These are phyloP conservation scores for Prunus dulcis DNA, from an alignment of 306 rosid species.

Conservation along the genomic window DNA sequence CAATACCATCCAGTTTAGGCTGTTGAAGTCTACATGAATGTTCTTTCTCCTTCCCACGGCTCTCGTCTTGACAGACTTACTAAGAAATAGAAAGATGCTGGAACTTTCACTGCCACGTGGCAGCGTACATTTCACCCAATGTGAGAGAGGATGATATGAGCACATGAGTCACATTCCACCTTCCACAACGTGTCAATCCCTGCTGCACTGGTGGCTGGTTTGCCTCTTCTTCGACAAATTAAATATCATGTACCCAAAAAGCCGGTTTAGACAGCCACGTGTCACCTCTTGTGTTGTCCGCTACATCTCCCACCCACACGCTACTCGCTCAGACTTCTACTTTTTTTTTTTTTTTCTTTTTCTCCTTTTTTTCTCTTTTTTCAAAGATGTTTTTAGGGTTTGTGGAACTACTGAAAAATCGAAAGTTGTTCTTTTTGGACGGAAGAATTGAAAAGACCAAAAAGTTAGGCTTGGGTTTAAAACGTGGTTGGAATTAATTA, in stretches of 20 bases:
- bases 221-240: neutral
- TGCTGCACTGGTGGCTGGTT: neutral
- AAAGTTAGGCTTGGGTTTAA: neutral
- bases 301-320: neutral
- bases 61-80: too few relatives aligned
- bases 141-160: too few relatives aligned
- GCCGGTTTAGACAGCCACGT: neutral
- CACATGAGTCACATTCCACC: neutral
- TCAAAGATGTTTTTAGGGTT: neutral
- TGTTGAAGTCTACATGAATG: too few relatives aligned
- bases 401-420: neutral
- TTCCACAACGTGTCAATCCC: neutral
- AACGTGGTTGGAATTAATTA: neutral
- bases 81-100: neutral
- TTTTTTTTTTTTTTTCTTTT: neutral
- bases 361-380: neutral
- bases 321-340: neutral
- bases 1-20: too few relatives aligned
- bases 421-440: neutral
- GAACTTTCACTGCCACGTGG: constrained; percentile 37
- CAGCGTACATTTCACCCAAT: neutral
- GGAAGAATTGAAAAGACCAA: neutral
- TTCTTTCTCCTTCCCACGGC: too few relatives aligned
- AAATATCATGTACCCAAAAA: neutral
- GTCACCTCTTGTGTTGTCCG: neutral